Conservation (phyloP, 805 yeast species). For the Helenozyma baotianmanensis region DNA sequence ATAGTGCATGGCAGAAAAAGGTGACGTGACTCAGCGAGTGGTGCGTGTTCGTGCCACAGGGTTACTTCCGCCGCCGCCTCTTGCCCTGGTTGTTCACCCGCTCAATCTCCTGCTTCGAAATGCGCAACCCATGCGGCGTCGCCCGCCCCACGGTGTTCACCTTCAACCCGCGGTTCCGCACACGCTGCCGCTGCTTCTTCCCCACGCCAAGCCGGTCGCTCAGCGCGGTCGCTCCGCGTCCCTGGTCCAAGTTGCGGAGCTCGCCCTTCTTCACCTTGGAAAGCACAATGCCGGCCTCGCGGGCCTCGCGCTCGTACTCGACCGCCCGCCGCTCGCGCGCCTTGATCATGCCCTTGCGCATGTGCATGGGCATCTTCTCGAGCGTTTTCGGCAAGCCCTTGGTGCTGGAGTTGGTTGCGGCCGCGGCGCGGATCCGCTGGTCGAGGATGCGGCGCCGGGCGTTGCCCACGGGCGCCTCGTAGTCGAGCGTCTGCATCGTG, state of each 20-base stretch:
- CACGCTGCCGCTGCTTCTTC: slow-evolving; percentile 31
- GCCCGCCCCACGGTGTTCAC: slow-evolving; percentile 71
- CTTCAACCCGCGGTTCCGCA: slow-evolving; percentile 74
- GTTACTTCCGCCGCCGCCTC: slow-evolving; percentile 4
- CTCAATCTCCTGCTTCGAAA: slow-evolving; percentile 64
- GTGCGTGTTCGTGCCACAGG: too few relatives aligned
- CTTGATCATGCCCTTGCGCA: slow-evolving; percentile 78
- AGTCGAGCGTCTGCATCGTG: slow-evolving; percentile 57
- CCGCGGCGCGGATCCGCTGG: slow-evolving; percentile 47
- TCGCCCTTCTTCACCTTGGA: slow-evolving; percentile 68
- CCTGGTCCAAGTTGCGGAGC: slow-evolving; percentile 51
- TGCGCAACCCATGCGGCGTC: slow-evolving; percentile 73
- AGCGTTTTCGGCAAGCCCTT: slow-evolving; percentile 44
- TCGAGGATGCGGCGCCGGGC: slow-evolving; percentile 63
- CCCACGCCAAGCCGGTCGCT: slow-evolving; percentile 51
- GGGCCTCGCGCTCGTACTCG: slow-evolving; percentile 70
- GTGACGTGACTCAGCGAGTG: too few relatives aligned
- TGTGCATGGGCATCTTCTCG: slow-evolving; percentile 83
- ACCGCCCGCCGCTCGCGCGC: slow-evolving; percentile 49
- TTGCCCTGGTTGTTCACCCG: slow-evolving; percentile 23
- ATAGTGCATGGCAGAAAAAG: too few relatives aligned
- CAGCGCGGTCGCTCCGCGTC: slow-evolving; percentile 48
- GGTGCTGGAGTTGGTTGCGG: slow-evolving; percentile 38
- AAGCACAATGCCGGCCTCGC: slow-evolving; percentile 85
- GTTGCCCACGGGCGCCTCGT: slow-evolving; percentile 62